Evolutionary conservation across 108 stramenopile genomes (phyloP).

Genomic region (Fistulifera pelliculosa): DNA sequence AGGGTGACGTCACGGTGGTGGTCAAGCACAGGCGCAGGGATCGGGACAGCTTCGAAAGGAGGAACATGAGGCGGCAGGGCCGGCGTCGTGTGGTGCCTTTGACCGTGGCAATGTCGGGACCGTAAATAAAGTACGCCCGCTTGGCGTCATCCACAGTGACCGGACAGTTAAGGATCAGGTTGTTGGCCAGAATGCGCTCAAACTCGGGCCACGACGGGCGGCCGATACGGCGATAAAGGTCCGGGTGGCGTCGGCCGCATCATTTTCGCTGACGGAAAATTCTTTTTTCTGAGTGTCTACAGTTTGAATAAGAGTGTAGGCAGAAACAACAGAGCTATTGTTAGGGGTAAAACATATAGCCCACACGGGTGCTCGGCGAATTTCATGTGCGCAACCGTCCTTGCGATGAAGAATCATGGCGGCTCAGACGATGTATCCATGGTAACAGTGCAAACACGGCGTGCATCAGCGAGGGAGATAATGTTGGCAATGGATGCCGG

Average conservation of each 20-base stretch:
- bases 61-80: not conserved
- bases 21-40: constrained; percentile 17
- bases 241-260: constrained; percentile 8
- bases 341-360: constrained; percentile 1
- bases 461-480: constrained; percentile 11
- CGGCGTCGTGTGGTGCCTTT: constrained; percentile 4
- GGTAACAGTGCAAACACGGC: constrained; percentile 9
- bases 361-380: constrained; percentile 7
- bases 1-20: constrained; percentile 18
- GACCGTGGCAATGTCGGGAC: constrained; percentile 11
- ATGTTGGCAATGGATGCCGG: constrained; percentile 25
- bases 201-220: constrained; percentile 1
- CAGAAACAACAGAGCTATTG: not conserved
- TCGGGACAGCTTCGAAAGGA: constrained; percentile 1
- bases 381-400: constrained; percentile 4
- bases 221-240: constrained; percentile 7
- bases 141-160: constrained; percentile 15
- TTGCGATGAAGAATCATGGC: constrained; percentile 4
- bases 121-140: constrained; percentile 22
- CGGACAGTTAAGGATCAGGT: constrained; percentile 28
- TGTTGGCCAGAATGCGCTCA: constrained; percentile 13
- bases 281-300: constrained; percentile 1
- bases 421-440: constrained; percentile 5
- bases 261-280: constrained; percentile 5
- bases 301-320: not conserved